Conservation (phyloP, 2,329 filamentous ascomycete genomes). For the Scolecobasidium constrictum region DNA sequence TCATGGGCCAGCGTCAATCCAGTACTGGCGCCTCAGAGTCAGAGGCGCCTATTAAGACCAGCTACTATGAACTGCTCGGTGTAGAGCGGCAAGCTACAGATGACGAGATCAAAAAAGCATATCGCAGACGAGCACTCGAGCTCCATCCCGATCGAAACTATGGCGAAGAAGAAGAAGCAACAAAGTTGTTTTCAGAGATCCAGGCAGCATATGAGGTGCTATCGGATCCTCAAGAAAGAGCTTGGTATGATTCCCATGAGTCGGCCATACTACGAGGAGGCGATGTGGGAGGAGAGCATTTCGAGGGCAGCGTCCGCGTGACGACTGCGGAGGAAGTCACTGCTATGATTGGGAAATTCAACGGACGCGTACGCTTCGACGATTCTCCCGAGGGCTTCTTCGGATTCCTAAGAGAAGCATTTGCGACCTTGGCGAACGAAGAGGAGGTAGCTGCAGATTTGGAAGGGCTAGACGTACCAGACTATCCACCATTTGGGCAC, state of each 20-base stretch:
- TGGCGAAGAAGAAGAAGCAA: slow-evolving; percentile 73
- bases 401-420: slow-evolving; percentile 63
- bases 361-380: slow-evolving; percentile 64
- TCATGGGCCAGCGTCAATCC: slow-evolving; percentile 38
- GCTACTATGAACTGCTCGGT: slow-evolving; percentile 77
- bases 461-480: slow-evolving; percentile 47
- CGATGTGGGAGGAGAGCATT: slow-evolving; percentile 36
- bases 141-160: slow-evolving; percentile 92
- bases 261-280: slow-evolving; percentile 67
- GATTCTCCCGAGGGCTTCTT: slow-evolving; percentile 79
- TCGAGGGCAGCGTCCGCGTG: slow-evolving; percentile 59
- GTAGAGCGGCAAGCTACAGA: slow-evolving; percentile 63
- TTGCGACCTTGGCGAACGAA: slow-evolving; percentile 69
- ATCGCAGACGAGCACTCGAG: slow-evolving; percentile 81
- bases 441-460: slow-evolving; percentile 66
- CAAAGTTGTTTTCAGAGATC: slow-evolving; percentile 77
- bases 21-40: slow-evolving; percentile 19
- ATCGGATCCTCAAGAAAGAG: slow-evolving; percentile 86
- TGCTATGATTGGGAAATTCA: slow-evolving; percentile 69
- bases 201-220: slow-evolving; percentile 94
- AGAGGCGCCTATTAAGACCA: slow-evolving; percentile 44
- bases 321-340: slow-evolving; percentile 75
- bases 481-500: slow-evolving; percentile 76
- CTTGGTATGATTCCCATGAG: slow-evolving; percentile 95
- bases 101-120: slow-evolving; percentile 92